Percentiles rank a stretch among this genome's conserved stretches.
Conservation (phyloP, 1,284 basidiomycete species). For the Apiotrichum sp. region DNA sequence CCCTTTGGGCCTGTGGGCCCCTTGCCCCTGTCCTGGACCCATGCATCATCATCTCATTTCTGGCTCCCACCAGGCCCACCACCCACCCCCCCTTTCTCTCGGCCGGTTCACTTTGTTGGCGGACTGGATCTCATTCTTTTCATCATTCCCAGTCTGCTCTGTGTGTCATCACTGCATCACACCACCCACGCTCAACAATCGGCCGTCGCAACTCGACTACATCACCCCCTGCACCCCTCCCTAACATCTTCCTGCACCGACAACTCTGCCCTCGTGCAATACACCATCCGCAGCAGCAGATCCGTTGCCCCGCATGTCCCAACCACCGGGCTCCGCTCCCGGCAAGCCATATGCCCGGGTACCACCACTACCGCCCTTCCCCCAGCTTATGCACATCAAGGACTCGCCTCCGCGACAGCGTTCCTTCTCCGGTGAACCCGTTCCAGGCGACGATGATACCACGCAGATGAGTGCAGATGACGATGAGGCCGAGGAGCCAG, state of each 20-base stretch:
- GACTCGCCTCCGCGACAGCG: slow-evolving; percentile 16
- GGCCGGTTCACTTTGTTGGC: no score
- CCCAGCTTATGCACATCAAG: slow-evolving; percentile 31
- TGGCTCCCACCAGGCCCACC: no score
- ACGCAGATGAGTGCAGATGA: slow-evolving; percentile 19
- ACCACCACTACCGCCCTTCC: slow-evolving; percentile 33
- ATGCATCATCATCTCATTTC: no score
- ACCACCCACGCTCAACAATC: no score
- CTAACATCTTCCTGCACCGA: not conserved
- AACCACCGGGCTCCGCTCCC: slow-evolving; percentile 21
- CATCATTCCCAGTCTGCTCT: no score
- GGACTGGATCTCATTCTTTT: no score
- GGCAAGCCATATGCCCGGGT: slow-evolving; percentile 27
- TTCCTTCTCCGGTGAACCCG: slow-evolving; percentile 7
- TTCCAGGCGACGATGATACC: slow-evolving; percentile 10
- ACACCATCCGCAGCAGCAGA: not conserved
- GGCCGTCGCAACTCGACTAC: no score
- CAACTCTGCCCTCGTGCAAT: not conserved
- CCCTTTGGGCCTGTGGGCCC: no score
- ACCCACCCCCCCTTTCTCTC: no score
- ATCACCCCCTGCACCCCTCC: no score
- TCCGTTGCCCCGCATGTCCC: slow-evolving; percentile 20
- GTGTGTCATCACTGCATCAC: no score
- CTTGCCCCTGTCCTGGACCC: no score
- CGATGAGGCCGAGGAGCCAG: slow-evolving; percentile 12